These are phyloP conservation scores for Novymonas esmeraldas DNA, from an alignment of 208 protist genomes.

Conservation along the genomic window DNA sequence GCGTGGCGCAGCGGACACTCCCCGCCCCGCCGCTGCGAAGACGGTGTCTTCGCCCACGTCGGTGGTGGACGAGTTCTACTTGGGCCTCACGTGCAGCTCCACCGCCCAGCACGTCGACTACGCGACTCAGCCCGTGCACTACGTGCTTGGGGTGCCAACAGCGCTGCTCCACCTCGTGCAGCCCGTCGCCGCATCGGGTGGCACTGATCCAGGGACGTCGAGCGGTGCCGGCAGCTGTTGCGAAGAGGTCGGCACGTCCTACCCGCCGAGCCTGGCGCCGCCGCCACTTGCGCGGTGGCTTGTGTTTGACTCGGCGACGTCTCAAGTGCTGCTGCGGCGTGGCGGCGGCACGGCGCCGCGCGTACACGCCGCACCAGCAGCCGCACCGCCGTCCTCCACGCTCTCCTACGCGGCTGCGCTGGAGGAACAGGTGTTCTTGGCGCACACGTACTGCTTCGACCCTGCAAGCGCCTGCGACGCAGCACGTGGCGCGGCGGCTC, in stretches of 20 bases:
- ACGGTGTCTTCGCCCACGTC: background rate
- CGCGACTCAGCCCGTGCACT: slow-evolving; percentile 13
- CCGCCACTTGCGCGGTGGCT: slow-evolving; percentile 30
- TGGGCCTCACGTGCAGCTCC: slow-evolving; percentile 13
- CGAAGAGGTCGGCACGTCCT: background rate
- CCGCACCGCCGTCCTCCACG: background rate
- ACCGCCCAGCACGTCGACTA: slow-evolving; percentile 35
- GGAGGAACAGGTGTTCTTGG: slow-evolving; percentile 35
- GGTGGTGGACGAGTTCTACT: slow-evolving; percentile 8
- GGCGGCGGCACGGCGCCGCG: background rate
- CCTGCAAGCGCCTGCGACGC: slow-evolving; percentile 14
- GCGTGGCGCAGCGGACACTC: no score
- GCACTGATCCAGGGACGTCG: no score
- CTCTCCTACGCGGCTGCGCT: background rate
- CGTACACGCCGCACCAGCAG: background rate
- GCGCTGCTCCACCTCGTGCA: slow-evolving; percentile 5
- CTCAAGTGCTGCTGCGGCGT: slow-evolving; percentile 36
- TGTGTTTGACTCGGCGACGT: slow-evolving; percentile 29
- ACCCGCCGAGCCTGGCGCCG: background rate
- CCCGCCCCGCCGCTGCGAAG: no score
- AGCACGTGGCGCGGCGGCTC: background rate
- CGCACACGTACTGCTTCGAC: slow-evolving; percentile 36
- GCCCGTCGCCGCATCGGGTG: background rate
- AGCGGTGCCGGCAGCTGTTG: no score
- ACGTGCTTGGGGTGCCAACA: slow-evolving; percentile 41